A percentile compares a stretch with the other conserved stretches of the same genome.
phyloP scores from a whole-genome alignment of 306 rosid species.

The Sicyos baderoa region DNA sequence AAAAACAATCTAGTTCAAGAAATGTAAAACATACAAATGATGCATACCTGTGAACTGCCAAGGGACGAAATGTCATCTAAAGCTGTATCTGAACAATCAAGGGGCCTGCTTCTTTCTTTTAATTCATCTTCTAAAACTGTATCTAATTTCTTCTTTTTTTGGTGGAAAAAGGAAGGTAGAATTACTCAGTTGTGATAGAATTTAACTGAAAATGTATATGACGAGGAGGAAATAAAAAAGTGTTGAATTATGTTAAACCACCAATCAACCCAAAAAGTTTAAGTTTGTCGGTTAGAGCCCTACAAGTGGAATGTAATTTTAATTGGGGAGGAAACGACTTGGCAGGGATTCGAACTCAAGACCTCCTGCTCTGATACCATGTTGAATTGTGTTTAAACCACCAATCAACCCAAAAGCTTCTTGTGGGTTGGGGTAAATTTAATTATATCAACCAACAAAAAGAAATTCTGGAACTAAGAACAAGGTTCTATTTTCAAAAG shows the following conservation, averaged over 20 bases:
- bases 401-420: no score
- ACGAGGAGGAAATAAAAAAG: slow-evolving; percentile 1
- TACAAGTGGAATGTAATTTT: no score
- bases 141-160: slow-evolving; percentile 26
- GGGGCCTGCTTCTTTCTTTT: slow-evolving; percentile 34
- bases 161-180: slow-evolving; percentile 7
- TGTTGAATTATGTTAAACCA: no score
- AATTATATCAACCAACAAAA: no score
- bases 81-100: slow-evolving; percentile 17
- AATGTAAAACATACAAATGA: slow-evolving; percentile 1
- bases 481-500: neutral
- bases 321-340: no score
- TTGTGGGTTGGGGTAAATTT: no score
- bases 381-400: no score
- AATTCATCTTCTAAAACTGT: slow-evolving; percentile 27
- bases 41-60: slow-evolving; percentile 38
- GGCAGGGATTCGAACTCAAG: no score
- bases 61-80: slow-evolving; percentile 28
- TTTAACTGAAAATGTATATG: slow-evolving; percentile 6
- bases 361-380: no score
- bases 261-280: no score
- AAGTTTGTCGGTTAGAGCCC: no score
- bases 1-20: slow-evolving; percentile 3
- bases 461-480: neutral
- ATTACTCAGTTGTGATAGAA: neutral